phyloP scores from a whole-genome alignment of 352 stramenopile species.

The Phytopythium vexans region DNA sequence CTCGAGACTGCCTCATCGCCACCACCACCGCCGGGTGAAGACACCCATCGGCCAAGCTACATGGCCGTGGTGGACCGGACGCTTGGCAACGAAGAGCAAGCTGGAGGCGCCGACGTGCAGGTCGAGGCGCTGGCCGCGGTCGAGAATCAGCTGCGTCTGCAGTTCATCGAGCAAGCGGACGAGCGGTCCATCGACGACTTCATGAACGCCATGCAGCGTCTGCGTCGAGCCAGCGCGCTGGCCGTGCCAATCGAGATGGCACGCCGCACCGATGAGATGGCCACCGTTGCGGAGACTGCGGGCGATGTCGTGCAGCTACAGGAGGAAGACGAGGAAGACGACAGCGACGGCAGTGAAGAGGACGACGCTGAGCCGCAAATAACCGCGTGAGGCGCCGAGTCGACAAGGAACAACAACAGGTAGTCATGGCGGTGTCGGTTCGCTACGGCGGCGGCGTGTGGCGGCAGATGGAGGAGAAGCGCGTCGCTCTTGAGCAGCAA shows the following conservation, averaged over 20 bases:
- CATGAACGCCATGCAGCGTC: conserved; percentile 57
- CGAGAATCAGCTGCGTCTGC: conserved; percentile 59
- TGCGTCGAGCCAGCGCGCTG: conserved; percentile 44
- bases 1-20: background rate
- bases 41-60: conserved; percentile 24
- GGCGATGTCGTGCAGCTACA: background rate
- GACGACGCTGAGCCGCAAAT: conserved; percentile 20
- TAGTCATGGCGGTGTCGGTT: conserved; percentile 19
- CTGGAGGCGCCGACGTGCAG: conserved; percentile 5
- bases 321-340: background rate
- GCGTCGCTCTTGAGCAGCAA: conserved; percentile 7
- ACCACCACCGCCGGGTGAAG: background rate
- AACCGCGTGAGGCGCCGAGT: background rate
- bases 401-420: background rate
- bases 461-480: conserved; percentile 28
- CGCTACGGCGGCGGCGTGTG: conserved; percentile 26
- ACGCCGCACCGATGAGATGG: conserved; percentile 11
- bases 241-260: conserved; percentile 17
- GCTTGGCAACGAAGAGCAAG: conserved; percentile 4
- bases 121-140: conserved; percentile 32
- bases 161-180: conserved; percentile 63
- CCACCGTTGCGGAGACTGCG: conserved; percentile 4
- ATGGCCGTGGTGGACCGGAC: conserved; percentile 34
- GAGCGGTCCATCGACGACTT: conserved; percentile 63
- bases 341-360: conserved; percentile 14